Percentiles rank a stretch among this genome's conserved stretches.
These are phyloP conservation scores for Dothistroma pini DNA, from an alignment of 2,329 filamentous ascomycete species.

Conservation along the genomic window DNA sequence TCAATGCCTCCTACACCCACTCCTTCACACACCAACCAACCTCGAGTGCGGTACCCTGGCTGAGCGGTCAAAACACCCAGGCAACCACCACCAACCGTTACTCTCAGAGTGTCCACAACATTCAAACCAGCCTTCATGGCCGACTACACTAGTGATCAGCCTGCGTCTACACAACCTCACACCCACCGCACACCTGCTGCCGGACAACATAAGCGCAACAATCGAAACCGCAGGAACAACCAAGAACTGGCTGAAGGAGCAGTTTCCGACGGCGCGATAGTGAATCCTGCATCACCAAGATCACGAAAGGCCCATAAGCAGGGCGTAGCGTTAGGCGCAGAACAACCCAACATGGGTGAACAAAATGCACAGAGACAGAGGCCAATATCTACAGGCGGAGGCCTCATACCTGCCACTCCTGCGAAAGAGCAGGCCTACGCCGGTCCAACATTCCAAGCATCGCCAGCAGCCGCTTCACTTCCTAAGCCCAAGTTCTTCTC, in stretches of 20 bases:
- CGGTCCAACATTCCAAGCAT: constrained; percentile 90
- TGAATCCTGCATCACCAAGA: constrained; percentile 24
- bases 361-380: constrained; percentile 30
- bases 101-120: background rate
- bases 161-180: constrained; percentile 15
- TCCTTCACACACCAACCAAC: constrained; percentile 12
- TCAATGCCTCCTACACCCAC: background rate
- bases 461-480: constrained; percentile 82
- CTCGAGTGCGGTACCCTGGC: constrained; percentile 24
- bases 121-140: constrained; percentile 17
- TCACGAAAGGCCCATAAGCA: constrained; percentile 22
- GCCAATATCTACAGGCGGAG: constrained; percentile 42
- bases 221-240: constrained; percentile 26
- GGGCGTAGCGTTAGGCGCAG: constrained; percentile 14
- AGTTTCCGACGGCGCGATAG: constrained; percentile 28
- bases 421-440: constrained; percentile 65
- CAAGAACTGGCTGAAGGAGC: constrained; percentile 22
- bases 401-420: constrained; percentile 40
- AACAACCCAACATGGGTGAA: constrained; percentile 20
- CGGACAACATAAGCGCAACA: constrained; percentile 35
- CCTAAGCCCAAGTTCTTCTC: constrained; percentile 87
- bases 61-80: constrained; percentile 11
- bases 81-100: constrained; percentile 9
- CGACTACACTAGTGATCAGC: constrained; percentile 18
- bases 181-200: constrained; percentile 25